A percentile compares a stretch with the other conserved stretches of the same genome.
phyloP scores from a whole-genome alignment of 2,329 filamentous ascomycete genomes.

The Massarina eburnea region DNA sequence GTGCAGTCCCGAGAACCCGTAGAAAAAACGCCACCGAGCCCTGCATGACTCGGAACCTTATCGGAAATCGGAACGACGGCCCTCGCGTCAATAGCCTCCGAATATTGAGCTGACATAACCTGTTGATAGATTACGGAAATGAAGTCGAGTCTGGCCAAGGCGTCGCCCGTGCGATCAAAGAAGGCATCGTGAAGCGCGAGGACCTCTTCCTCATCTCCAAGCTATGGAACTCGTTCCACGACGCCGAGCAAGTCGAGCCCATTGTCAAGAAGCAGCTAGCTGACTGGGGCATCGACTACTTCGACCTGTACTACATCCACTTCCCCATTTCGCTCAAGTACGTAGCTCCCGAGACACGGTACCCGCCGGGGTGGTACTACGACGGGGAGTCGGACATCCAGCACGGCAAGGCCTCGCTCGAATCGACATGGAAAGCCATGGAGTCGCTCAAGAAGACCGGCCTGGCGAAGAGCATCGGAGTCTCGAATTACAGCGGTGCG shows the following conservation, averaged over 20 bases:
- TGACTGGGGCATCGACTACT: conserved; percentile 43
- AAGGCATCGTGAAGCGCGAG: conserved; percentile 51
- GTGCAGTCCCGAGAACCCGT: conserved; percentile 22
- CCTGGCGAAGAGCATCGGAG: conserved; percentile 39
- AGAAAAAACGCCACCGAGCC: conserved; percentile 14
- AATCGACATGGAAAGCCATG: conserved; percentile 47
- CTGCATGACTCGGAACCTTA: conserved; percentile 18
- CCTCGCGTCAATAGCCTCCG: not conserved
- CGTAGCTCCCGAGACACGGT: conserved; percentile 36
- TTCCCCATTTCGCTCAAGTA: conserved; percentile 81
- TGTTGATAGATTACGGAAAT: conserved; percentile 40
- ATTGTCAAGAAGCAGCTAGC: conserved; percentile 65
- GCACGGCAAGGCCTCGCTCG: conserved; percentile 34
- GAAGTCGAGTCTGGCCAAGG: conserved; percentile 41
- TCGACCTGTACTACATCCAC: conserved; percentile 68
- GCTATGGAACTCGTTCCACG: conserved; percentile 92
- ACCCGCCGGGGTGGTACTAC: conserved; percentile 41
- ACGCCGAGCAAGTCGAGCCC: conserved; percentile 71
- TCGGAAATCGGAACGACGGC: conserved; percentile 11
- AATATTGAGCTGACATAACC: conserved; percentile 3
- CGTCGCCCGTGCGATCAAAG: conserved; percentile 42
- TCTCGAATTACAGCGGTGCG: conserved; percentile 42
- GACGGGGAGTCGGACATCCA: conserved; percentile 42
- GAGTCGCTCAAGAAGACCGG: conserved; percentile 40
- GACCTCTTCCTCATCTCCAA: conserved; percentile 93